Evolutionary conservation across 371 early-diverging fungal genomes (phyloP).

Genomic region (Nematocida parisii): DNA sequence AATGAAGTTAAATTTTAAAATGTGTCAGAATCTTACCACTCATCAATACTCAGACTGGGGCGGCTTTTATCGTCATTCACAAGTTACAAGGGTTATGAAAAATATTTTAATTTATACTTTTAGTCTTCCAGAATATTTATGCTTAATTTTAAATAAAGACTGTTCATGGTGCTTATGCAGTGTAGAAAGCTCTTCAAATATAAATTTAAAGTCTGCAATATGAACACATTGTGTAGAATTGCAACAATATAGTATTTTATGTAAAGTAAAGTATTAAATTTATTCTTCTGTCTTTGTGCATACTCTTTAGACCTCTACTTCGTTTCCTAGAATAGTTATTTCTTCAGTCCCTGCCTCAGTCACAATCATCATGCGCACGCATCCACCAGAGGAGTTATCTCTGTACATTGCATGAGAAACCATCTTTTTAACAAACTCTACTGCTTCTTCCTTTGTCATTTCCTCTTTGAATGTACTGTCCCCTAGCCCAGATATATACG

Average conservation of each 20-base stretch:
- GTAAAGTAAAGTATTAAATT: too few species aligned
- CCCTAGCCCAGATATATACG: conserved; percentile 94
- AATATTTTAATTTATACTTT: conserved; percentile 32
- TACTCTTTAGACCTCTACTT: conserved; percentile 27
- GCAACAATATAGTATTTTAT: too few species aligned
- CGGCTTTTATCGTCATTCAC: conserved; percentile 59
- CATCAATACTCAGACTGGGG: conserved; percentile 60
- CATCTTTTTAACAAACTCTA: conserved; percentile 84
- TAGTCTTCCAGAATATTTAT: background rate
- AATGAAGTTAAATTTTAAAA: conserved; percentile 25
- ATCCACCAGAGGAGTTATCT: conserved; percentile 96
- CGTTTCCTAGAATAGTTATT: conserved; percentile 78
- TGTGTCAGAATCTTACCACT: conserved; percentile 56
- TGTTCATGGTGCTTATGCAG: background rate
- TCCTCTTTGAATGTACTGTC: conserved; percentile 79
- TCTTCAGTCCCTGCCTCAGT: conserved; percentile 82
- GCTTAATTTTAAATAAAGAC: background rate
- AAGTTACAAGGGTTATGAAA: conserved; percentile 11
- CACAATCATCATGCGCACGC: conserved; percentile 88
- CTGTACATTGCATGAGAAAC: conserved; percentile 88
- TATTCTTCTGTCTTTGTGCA: too few species aligned
- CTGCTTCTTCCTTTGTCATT: conserved; percentile 83
- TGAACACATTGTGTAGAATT: too few species aligned
- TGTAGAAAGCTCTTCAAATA: background rate
- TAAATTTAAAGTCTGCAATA: too few species aligned